Evolutionary conservation across 768 basidiomycete species (phyloP).

Genomic region (Trametes maxima): DNA sequence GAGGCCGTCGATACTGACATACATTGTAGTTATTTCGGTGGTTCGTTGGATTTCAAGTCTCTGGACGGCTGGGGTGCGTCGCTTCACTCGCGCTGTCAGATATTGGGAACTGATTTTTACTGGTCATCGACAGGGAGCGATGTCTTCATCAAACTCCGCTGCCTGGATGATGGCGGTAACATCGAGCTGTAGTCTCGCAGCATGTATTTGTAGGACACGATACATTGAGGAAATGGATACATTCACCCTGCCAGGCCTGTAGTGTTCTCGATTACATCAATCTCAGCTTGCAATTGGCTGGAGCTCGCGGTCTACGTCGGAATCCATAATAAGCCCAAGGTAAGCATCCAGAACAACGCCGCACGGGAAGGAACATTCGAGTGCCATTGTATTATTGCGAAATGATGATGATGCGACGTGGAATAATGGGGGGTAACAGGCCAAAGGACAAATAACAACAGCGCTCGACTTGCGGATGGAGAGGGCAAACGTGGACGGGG

Average conservation of each 20-base stretch:
- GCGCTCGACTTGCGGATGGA: constrained; percentile 20
- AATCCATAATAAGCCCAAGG: background rate
- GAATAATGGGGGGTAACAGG: constrained; percentile 19
- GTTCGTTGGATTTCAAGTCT: constrained; percentile 77
- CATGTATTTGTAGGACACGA: background rate
- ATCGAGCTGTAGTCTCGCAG: constrained; percentile 43
- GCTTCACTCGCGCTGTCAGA: background rate
- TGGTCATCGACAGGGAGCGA: constrained; percentile 43
- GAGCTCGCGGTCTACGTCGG: background rate
- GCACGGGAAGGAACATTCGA: constrained; percentile 3
- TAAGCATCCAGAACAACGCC: background rate
- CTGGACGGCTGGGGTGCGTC: constrained; percentile 81
- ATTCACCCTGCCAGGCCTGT: background rate
- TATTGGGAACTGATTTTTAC: constrained; percentile 7
- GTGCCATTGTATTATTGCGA: constrained; percentile 27
- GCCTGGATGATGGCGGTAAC: constrained; percentile 54
- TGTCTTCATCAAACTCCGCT: constrained; percentile 56
- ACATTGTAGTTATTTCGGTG: constrained; percentile 74
- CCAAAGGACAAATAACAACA: constrained; percentile 24
- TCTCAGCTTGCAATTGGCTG: background rate
- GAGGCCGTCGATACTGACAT: constrained; percentile 24
- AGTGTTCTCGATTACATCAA: background rate
- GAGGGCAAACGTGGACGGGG: background rate
- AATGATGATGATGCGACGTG: constrained; percentile 24
- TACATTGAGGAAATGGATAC: no score